Base-by-base conservation (phyloP, 2,329 filamentous ascomycete species). In the Myriosclerotinia duriaeana region DNA sequence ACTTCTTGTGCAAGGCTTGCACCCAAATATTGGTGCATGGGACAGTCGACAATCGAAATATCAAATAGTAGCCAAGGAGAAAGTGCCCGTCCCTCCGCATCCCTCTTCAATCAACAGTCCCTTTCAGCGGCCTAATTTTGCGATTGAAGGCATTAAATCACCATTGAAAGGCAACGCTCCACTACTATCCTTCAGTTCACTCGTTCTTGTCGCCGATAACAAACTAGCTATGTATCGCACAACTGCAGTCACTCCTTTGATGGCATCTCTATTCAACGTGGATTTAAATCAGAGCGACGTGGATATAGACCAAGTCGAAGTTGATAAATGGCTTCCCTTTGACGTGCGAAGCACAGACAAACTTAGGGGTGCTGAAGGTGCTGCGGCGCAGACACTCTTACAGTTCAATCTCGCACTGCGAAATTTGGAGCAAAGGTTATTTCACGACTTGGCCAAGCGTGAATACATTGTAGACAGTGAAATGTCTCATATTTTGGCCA, bases 1-100 rank as follows among this genome's bases (percentile, higher is more conserved):
- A 17, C 74, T 85, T n/a, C 69, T 80, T 5, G 68, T 80, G 15
- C 78, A 81, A 22, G 80, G 80, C 14, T 71, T 79, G 30, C 78
- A 79, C 65, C 80, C 81, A 3, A 83, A 83, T 61, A 56, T 84
- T 36, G 81, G 78, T 36, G 22, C 65, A 38, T 61, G 46, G 42
- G 50, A 46, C n/a, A 17, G 15, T 30, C 0, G 30, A 15, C 9
- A 36, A n/a, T 30, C 9, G 8, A 36, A 14, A 36, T 53, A 62
- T 46, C 55, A 56, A 46, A 50, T 42, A 3, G 50, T 53, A 14
- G 20, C 48, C 9, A 40, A 26, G 9, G 64, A 59, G 17, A 65
- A 62, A 22, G 8, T 34, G 7, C 22, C 36, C 17, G 34, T 54
- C 5, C 5, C 9, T 7, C 6, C 62, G 11, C 50, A 61, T 42